phyloP scores from a whole-genome alignment of 176 grass and related monocot genomes.

The Oryza brachyantha region DNA sequence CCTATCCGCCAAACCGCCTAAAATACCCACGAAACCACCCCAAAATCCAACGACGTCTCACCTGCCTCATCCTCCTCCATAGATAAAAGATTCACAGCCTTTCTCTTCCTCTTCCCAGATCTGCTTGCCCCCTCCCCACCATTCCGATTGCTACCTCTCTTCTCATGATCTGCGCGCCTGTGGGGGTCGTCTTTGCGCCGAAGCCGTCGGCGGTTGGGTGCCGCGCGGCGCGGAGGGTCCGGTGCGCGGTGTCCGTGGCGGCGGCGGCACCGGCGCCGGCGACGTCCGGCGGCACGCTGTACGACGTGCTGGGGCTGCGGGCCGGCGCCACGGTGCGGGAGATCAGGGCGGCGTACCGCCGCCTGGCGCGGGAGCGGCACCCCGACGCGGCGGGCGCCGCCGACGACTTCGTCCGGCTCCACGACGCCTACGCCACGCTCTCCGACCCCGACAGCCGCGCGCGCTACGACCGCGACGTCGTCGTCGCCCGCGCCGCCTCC shows the following conservation, averaged over 20 bases:
- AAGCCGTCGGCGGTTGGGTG: neutral
- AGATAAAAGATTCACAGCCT: neutral
- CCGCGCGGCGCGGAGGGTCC: neutral
- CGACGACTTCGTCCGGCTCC: conserved; percentile 41
- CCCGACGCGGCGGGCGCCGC: conserved; percentile 48
- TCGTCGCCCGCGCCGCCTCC: neutral
- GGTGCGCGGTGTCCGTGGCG: conserved; percentile 16
- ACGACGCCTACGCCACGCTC: conserved; percentile 63
- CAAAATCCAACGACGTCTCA: conserved; percentile 6
- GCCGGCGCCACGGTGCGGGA: conserved; percentile 52
- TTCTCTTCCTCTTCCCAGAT: neutral
- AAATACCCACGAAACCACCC: neutral
- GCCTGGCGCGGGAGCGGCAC: conserved; percentile 53
- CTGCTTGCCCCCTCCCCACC: neutral
- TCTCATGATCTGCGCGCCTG: conserved; percentile 21
- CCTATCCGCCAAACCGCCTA: neutral
- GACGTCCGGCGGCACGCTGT: conserved; percentile 26
- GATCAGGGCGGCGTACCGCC: conserved; percentile 81
- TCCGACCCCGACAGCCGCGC: conserved; percentile 57
- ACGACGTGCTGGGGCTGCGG: conserved; percentile 46
- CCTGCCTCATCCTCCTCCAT: neutral
- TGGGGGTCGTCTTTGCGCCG: neutral
- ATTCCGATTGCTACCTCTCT: neutral
- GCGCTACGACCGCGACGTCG: conserved; percentile 42
- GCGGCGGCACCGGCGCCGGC: neutral